Evolutionary conservation across 352 stramenopile genomes (phyloP), one percentile per base, ranked within the genome.

Genomic region (Phytophthora crassamura): DNA sequence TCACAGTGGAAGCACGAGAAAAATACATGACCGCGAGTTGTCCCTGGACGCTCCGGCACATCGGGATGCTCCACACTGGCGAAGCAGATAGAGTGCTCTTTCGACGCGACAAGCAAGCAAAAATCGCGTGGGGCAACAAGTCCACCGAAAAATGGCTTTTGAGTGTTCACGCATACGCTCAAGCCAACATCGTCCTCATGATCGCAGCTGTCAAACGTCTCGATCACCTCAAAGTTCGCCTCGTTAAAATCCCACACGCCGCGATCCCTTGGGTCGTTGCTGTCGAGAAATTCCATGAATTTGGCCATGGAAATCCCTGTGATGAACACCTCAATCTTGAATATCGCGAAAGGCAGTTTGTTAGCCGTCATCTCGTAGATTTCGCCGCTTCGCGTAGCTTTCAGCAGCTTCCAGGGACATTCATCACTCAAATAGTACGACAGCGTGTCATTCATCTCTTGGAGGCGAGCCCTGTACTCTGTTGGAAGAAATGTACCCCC

Each of bases 71-170:
- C 72, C 11, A 90, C 48, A 54, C 77, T 87, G 7, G 53, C 50
- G 58, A 81, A 82, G 36, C 69, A 68, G 25, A 84, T 75, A 15
- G 49, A 66, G 47, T 71, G 57, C 18, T 56, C 22, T 22, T 56
- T 63, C 18, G 40, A 33, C 15, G 76, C 42, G 47, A 78, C 75
- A 3, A 90, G 58, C 33, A 86, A n/a, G 40, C 73, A 80, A 60
- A 89, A 90, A 56, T 88, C 78, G 22, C 81, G 74, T 7, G 81
- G 67, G 33, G 74, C 75, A 12, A 90, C 72, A 11, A 90, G 53
- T 4, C 78, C 81, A 30, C 80, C 78, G 4, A 87, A 61, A 58
- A 87, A 86, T 20, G 74, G 40, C 54, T 88, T 85, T 47, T 90
- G 81, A 14, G 67, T 74, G 60, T 90, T 88, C 39, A 86, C 70